A percentile compares a stretch with the other conserved stretches of the same genome.
These are phyloP conservation scores for Vaccinium myrtillus DNA, from an alignment of 148 eudicot genomes.

Conservation along the genomic window DNA sequence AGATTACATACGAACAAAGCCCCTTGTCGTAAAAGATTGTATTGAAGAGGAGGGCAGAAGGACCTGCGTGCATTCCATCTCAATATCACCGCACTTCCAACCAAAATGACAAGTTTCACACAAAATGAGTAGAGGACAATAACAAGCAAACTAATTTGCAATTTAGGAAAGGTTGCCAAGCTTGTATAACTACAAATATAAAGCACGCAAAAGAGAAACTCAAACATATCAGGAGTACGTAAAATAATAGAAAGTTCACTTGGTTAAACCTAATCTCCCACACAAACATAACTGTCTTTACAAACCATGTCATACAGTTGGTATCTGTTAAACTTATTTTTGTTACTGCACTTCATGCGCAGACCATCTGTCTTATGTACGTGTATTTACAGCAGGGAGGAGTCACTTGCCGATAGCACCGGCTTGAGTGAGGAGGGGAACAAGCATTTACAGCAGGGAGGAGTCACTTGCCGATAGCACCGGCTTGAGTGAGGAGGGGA, in stretches of 20 bases:
- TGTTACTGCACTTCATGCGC: background rate
- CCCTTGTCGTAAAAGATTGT: too few species aligned
- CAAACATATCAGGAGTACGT: background rate
- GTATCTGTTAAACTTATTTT: background rate
- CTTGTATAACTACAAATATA: background rate
- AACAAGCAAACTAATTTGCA: background rate
- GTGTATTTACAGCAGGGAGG: too few species aligned
- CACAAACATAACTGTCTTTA: too few species aligned
- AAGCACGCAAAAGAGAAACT: too few species aligned
- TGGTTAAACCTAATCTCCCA: too few species aligned
- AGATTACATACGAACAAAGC: too few species aligned
- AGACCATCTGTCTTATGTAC: background rate
- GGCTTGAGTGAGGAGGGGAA: too few species aligned
- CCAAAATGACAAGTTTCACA: background rate
- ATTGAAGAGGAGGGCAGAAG: too few species aligned
- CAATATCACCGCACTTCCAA: background rate
- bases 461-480: conserved; percentile 45
- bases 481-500: conserved; percentile 54
- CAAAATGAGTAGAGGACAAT: background rate
- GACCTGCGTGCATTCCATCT: too few species aligned
- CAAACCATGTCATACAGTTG: background rate
- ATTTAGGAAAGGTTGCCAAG: background rate
- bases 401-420: too few species aligned
- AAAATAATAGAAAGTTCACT: too few species aligned
- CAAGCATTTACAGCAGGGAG: background rate